Base-by-base conservation (phyloP, 1,139 yeast genomes). In the Saccharomyces hybrid region DNA sequence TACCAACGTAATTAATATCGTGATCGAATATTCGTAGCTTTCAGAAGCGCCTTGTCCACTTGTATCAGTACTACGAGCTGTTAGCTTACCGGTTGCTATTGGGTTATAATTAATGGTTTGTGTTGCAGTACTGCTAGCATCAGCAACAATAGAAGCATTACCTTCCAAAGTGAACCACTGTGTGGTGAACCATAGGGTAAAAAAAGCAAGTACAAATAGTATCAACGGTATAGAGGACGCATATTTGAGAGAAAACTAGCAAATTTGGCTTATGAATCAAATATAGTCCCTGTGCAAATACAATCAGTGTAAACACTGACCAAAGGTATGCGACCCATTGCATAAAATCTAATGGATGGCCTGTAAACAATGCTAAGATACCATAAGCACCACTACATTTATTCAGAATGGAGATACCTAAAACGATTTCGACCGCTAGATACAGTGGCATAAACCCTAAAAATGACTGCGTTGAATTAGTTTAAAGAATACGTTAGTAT, bases 301-400 rank as follows among this genome's bases (percentile, higher is more conserved):
- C 75, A n/a, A 90, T 84, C 52, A 89, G 73, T 24, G 83, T 75
- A 3, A 79, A 55, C 16, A 88, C 74, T 3, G 95, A 85, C 61
- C 84, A 71, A 42, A 85, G 67, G 70, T 91, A 89, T 64, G 86
- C 82, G 1, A 86, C 61, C 96, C 97, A 88, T 68, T 93, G 97
- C 75, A 86, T 75, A 58, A 83, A 81, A 59, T 84, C 84, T 56
- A 91, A 78, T 2, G 95, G 95, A 65, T 90, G 97, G 1, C 97
- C 95, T 0, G 97, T 91, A 65, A 93, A 79, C 48, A 93, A 72
- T 0, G 98, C 90, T 38, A 91, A 75, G 47, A 91, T 75, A 29
- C 98, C 99, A 70, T 86, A 93, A 28, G 84, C 75, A 8, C 98
- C 97, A 55, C 96, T 84, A 59, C 93, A 89, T 70, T 91, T 91